Conservation (phyloP, 2,329 filamentous ascomycete genomes). For the Colletotrichum brevisporum region DNA sequence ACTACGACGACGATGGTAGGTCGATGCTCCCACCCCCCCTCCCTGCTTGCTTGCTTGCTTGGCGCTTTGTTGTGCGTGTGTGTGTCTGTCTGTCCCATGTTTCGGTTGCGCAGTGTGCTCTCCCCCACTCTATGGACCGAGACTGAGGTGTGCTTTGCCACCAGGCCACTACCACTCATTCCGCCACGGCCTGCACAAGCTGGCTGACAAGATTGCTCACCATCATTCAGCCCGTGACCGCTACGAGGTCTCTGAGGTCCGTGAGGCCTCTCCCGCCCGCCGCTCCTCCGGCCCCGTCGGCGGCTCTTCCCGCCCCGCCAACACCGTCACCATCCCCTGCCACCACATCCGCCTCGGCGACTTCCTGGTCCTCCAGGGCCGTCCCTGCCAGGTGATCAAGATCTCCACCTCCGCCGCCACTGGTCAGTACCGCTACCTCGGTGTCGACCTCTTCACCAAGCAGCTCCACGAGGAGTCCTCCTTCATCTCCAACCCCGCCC, state of each 20-base stretch:
- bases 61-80: conserved; percentile 13
- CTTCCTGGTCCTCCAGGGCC: conserved; percentile 98
- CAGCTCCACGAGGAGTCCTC: conserved; percentile 99
- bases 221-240: conserved; percentile 57
- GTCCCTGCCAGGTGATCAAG: conserved; percentile 99
- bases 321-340: conserved; percentile 98
- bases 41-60: conserved; percentile 29
- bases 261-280: conserved; percentile 56
- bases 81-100: conserved; percentile 1
- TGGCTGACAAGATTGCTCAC: conserved; percentile 68
- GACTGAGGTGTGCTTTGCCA: conserved; percentile 33
- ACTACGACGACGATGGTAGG: conserved; percentile 75
- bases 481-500: conserved; percentile 96
- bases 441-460: conserved; percentile 99
- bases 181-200: conserved; percentile 69
- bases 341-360: conserved; percentile 99
- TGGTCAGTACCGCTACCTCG: conserved; percentile 99
- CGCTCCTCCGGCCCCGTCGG: conserved; percentile 50
- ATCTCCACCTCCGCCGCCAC: conserved; percentile 98
- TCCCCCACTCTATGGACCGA: conserved; percentile 35
- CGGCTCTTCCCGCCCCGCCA: conserved; percentile 64
- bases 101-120: conserved; percentile 39
- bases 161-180: conserved; percentile 72
- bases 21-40: conserved; percentile 23
- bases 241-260: conserved; percentile 63